These are phyloP conservation scores for Ophiostoma perfectum DNA, from an alignment of 2,329 filamentous ascomycete species.

Conservation along the genomic window DNA sequence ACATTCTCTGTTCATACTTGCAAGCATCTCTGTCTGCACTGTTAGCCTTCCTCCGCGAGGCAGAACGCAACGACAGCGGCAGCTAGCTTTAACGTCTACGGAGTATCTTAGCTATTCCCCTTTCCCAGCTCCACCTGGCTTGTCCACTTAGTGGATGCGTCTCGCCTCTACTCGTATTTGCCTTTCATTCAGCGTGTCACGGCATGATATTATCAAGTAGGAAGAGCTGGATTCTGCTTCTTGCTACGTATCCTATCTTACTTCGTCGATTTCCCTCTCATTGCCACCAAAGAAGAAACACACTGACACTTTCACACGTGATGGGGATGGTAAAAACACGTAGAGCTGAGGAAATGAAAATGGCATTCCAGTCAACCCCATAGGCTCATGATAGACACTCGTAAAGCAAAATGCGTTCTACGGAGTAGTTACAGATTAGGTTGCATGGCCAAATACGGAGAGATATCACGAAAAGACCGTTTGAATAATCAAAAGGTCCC, in stretches of 20 bases:
- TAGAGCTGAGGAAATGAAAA: too few relatives aligned
- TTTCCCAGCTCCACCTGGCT: slow-evolving; percentile 1
- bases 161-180: not conserved
- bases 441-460: too few relatives aligned
- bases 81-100: not conserved
- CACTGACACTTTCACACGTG: too few relatives aligned
- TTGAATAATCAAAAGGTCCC: too few relatives aligned
- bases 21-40: too few relatives aligned
- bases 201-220: not conserved
- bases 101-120: not conserved
- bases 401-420: too few relatives aligned
- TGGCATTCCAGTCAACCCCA: too few relatives aligned
- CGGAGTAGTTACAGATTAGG: too few relatives aligned
- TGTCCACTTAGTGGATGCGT: slow-evolving; percentile 1
- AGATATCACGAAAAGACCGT: too few relatives aligned
- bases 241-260: not conserved
- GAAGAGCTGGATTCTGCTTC: not conserved
- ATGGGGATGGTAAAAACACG: too few relatives aligned
- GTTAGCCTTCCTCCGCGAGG: not conserved
- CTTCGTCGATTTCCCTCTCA: not conserved
- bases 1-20: not conserved
- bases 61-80: not conserved
- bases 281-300: not conserved
- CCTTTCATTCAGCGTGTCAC: not conserved
- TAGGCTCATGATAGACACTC: too few relatives aligned